Evolutionary conservation across 257 asterid species (phyloP).

Genomic region (Prunella vulgaris): DNA sequence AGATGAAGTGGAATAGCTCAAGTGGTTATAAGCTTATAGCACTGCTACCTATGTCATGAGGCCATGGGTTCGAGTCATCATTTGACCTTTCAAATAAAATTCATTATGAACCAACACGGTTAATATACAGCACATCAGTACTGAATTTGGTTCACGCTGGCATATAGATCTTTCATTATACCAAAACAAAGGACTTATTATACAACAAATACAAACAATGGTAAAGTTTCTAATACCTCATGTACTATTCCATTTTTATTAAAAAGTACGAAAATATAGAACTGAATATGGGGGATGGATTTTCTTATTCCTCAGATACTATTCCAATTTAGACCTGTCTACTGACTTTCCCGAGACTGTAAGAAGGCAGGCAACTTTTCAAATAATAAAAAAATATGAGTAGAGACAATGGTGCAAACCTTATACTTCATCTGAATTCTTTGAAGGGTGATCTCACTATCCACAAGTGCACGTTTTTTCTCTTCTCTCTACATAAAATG

Average conservation of each 20-base stretch:
- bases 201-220: not conserved
- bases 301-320: not conserved
- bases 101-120: not conserved
- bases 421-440: slow-evolving; percentile 86
- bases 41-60: no score
- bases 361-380: not conserved
- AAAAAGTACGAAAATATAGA: not conserved
- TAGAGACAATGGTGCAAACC: slow-evolving; percentile 42
- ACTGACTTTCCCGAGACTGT: not conserved
- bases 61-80: no score
- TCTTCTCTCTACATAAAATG: slow-evolving; percentile 79
- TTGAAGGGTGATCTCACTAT: slow-evolving; percentile 85
- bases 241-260: not conserved
- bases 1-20: no score
- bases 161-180: not conserved
- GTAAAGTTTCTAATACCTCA: not conserved
- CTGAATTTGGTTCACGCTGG: not conserved
- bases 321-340: not conserved
- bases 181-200: not conserved
- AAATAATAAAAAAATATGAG: not conserved
- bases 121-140: not conserved
- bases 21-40: no score
- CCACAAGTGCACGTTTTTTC: slow-evolving; percentile 83
- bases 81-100: no score
- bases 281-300: not conserved